Conservation (phyloP, 345 rosid species). For the Durio zibethinus region DNA sequence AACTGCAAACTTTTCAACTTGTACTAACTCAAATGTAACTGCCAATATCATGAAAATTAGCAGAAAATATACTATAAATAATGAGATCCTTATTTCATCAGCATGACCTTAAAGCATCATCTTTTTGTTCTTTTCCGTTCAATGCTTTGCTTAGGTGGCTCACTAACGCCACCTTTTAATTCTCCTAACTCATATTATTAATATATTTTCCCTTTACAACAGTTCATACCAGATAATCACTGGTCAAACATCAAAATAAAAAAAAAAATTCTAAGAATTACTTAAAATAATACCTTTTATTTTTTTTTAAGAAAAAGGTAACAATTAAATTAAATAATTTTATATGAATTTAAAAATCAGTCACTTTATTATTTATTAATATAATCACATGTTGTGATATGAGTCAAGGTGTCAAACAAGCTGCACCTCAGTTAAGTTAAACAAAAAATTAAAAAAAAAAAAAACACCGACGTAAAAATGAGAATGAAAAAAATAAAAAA, state of each 20-base stretch:
- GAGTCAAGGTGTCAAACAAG: not conserved
- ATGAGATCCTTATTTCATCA: slow-evolving; percentile 1
- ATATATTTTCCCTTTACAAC: not conserved
- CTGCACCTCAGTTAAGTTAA: too few relatives aligned
- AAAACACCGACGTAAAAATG: not conserved
- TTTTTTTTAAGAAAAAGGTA: not conserved
- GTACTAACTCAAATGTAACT: not conserved
- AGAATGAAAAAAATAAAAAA: not conserved
- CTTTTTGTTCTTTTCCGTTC: not conserved
- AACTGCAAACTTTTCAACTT: not conserved
- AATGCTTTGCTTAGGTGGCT: not conserved
- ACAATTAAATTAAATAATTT: not conserved
- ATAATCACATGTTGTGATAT: not conserved
- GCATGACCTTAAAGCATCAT: not conserved
- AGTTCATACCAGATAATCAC: not conserved
- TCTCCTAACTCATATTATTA: not conserved
- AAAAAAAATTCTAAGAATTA: not conserved
- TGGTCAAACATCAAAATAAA: not conserved
- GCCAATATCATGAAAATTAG: not conserved
- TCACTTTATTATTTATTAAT: not conserved
- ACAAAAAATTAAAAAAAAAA: not conserved
- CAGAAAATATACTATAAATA: not conserved
- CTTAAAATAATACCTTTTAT: not conserved
- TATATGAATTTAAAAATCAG: not conserved
- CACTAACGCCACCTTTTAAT: not conserved